Base-by-base conservation (phyloP, 2,329 filamentous ascomycete species). In the Nannizziopsis barbatae region DNA sequence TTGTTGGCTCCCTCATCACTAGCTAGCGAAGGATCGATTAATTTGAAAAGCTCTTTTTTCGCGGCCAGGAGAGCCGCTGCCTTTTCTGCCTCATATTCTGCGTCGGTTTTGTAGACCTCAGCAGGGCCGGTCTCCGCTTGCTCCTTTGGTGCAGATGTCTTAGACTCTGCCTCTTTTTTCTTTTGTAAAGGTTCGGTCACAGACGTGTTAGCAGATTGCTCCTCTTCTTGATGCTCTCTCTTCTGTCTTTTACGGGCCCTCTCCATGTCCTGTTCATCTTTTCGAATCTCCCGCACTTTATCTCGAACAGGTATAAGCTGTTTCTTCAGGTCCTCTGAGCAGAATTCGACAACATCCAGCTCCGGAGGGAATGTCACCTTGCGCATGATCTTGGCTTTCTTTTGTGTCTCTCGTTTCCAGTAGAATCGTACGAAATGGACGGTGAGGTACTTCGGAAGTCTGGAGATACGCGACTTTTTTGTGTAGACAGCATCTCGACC, bases 361-460 rank as follows among this genome's bases (percentile, higher is more conserved):
- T 98, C 92, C 44, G 86, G 81, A 5, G 90, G 90, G 64, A 98
- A 98, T 0, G 87, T 90, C 50, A 98, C 92, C 70, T 96, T 98
- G 64, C 89, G 86, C 86, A 98, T 90, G 59, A 98, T 98, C 76
- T 98, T 98, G 56, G 90, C 89, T 75, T 98, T 98, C 74, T 96
- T 96, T 67, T 93, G 84, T 2, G 86, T 88, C 57, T 94, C 87
- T 41, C 84, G 81, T 63, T 94, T 90, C 92, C 92, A 98, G 72
- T 90, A 95, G 71, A 98, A 98, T 55, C 92, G 86, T 49, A 98
- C 86, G 65, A 98, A 95, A 67, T 98, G 92, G 3, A 98, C 86
- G 0, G 92, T 92, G 39, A 98, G 76, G 64, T 98, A 95, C 66
- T 95, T 94, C 14, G 92, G 92, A 42, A 95, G 73, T 15, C 90